phyloP scores from a whole-genome alignment of 805 yeast species.

The Ogataea parapolymorpha region DNA sequence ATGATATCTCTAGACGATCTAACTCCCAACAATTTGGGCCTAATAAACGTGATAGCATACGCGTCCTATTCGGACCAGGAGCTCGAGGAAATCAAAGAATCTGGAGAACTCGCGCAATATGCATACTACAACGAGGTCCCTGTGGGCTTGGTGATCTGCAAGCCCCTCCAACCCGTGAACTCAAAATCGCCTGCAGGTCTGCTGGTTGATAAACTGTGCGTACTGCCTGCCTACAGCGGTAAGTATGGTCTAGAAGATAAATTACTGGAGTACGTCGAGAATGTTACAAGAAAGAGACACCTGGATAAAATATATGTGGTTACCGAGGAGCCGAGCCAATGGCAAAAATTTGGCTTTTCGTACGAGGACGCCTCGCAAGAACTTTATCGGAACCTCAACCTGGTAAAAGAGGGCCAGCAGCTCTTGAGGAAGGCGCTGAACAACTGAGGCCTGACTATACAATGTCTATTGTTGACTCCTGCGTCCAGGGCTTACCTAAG shows the following conservation, averaged over 20 bases:
- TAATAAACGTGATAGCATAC: slow-evolving; percentile 59
- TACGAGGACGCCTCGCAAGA: slow-evolving; percentile 18
- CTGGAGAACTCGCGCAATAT: slow-evolving; percentile 52
- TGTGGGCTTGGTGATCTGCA: slow-evolving; percentile 71
- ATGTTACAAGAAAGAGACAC: slow-evolving; percentile 49
- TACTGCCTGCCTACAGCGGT: slow-evolving; percentile 57
- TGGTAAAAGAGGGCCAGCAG: slow-evolving; percentile 7
- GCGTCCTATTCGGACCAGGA: slow-evolving; percentile 48
- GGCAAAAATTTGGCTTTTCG: slow-evolving; percentile 18
- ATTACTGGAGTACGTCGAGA: slow-evolving; percentile 54
- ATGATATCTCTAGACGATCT: slow-evolving; percentile 52
- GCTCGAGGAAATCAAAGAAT: slow-evolving; percentile 45
- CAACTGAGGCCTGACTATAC: neutral
- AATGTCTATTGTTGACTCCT: neutral
- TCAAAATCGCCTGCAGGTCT: slow-evolving; percentile 34
- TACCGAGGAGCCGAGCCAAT: slow-evolving; percentile 7
- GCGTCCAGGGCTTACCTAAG: neutral
- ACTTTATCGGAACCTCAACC: slow-evolving; percentile 22
- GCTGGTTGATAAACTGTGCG: slow-evolving; percentile 31
- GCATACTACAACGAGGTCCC: slow-evolving; percentile 71
- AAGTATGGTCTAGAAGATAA: slow-evolving; percentile 57
- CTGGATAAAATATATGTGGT: slow-evolving; percentile 44
- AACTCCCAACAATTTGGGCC: slow-evolving; percentile 57
- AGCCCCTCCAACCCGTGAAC: slow-evolving; percentile 41
- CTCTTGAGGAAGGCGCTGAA: slow-evolving; percentile 1